Conservation (phyloP, 129 eudicot genomes). For the Mikania micrantha region DNA sequence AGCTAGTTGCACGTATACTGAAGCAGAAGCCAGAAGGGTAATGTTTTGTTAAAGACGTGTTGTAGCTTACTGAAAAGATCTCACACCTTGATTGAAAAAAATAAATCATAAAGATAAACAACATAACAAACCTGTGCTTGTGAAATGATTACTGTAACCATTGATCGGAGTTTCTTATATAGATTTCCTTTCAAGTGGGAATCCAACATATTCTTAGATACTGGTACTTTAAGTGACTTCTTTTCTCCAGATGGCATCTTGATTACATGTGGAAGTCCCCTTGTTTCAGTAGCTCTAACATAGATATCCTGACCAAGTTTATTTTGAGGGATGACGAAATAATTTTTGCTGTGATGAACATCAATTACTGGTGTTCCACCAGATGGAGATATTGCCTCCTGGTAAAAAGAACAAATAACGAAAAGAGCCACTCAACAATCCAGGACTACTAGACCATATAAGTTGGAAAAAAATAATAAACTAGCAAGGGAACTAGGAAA, state of each 20-base stretch:
- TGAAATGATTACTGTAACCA: constrained; percentile 74
- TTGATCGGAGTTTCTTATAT: constrained; percentile 43
- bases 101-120: background rate
- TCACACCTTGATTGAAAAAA: background rate
- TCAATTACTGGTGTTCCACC: constrained; percentile 46
- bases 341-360: constrained; percentile 64
- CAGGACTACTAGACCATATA: background rate
- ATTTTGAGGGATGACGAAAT: constrained; percentile 76
- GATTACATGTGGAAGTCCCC: constrained; percentile 63
- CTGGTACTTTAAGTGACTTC: constrained; percentile 77
- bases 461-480: background rate
- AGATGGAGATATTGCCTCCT: constrained; percentile 68
- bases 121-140: constrained; percentile 69
- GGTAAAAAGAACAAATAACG: constrained; percentile 15
- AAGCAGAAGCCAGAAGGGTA: background rate
- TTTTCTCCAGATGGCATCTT: constrained; percentile 89
- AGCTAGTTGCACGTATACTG: background rate
- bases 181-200: constrained; percentile 79
- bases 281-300: constrained; percentile 59
- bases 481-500: constrained; percentile 15
- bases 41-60: background rate
- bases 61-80: constrained; percentile 2
- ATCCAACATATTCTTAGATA: constrained; percentile 79
- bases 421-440: background rate
- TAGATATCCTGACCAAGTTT: constrained; percentile 91